A percentile compares a stretch with the other conserved stretches of the same genome.
Conservation (phyloP, 176 grass and related monocot species). For the Hordeum vulgare region DNA sequence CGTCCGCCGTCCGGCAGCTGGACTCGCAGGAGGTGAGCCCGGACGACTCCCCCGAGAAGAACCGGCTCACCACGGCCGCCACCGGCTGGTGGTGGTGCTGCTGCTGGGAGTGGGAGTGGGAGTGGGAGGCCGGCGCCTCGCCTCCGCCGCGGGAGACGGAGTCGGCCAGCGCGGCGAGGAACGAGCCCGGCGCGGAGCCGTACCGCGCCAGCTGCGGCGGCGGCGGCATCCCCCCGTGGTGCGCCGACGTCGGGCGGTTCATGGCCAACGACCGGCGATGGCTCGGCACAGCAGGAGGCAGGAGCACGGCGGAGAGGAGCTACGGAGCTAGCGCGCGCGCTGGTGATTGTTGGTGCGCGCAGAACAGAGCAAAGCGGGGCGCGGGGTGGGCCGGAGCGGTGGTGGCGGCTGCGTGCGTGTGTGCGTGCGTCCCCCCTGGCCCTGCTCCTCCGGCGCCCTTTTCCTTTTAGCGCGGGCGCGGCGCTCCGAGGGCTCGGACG, state of each 20-base stretch:
- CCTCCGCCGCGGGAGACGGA: slow-evolving; percentile 32
- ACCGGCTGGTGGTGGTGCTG: background rate
- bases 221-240: slow-evolving; percentile 20
- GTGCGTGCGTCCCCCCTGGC: background rate
- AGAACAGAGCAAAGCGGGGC: background rate
- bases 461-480: background rate
- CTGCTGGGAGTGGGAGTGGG: background rate
- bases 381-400: background rate
- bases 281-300: no score
- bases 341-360: background rate
- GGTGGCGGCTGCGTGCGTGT: background rate
- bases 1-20: slow-evolving; percentile 41
- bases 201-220: slow-evolving; percentile 45
- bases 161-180: slow-evolving; percentile 51
- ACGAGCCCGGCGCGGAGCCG: slow-evolving; percentile 68
- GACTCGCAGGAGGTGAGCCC: slow-evolving; percentile 70
- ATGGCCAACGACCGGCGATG: background rate
- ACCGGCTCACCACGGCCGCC: slow-evolving; percentile 20
- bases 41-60: slow-evolving; percentile 57
- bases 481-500: background rate
- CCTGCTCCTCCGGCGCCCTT: no score
- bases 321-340: no score
- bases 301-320: background rate
- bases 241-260: slow-evolving; percentile 37
- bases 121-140: background rate